Percentiles rank a stretch among this genome's conserved stretches.
Conservation (phyloP, 805 yeast genomes). For the Yamadazyma kitorensis region DNA sequence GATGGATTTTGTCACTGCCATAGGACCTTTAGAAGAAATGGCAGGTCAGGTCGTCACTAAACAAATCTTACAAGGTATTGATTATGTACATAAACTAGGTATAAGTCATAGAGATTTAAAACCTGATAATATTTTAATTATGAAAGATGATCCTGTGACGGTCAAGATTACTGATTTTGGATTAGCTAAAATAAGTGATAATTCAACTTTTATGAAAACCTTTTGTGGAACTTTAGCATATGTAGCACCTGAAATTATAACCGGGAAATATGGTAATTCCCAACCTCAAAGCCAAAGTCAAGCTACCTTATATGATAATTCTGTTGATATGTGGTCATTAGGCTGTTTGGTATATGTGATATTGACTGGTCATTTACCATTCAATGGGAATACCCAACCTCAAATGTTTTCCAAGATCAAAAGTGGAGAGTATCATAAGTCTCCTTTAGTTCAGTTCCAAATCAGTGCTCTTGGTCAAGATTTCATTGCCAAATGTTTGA, state of each 20-base stretch:
- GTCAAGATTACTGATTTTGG: conserved; percentile 98
- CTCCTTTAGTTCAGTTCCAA: conserved; percentile 63
- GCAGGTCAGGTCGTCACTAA: conserved; percentile 83
- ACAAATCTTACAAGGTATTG: conserved; percentile 80
- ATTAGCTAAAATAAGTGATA: conserved; percentile 83
- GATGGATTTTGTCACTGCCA: conserved; percentile 94
- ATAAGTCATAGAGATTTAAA: conserved; percentile 95
- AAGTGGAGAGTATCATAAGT: conserved; percentile 75
- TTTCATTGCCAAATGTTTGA: conserved; percentile 67
- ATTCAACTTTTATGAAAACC: conserved; percentile 85
- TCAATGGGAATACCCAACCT: conserved; percentile 89
- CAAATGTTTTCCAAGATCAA: conserved; percentile 74
- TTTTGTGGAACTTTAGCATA: conserved; percentile 97
- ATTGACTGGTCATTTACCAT: conserved; percentile 90
- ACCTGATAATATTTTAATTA: conserved; percentile 92
- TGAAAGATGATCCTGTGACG: conserved; percentile 84
- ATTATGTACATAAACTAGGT: conserved; percentile 84
- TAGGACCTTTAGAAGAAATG: conserved; percentile 88
- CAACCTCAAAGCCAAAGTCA: conserved; percentile 12
- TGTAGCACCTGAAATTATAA: conserved; percentile 90
- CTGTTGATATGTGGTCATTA: conserved; percentile 97
- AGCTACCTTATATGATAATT: conserved; percentile 57
- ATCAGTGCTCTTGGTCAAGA: conserved; percentile 68
- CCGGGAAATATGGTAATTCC: conserved; percentile 49
- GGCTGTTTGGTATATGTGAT: conserved; percentile 94